These are phyloP conservation scores for Syncephalastrum racemosum DNA, from an alignment of 371 early-diverging fungal genomes.

Conservation along the genomic window DNA sequence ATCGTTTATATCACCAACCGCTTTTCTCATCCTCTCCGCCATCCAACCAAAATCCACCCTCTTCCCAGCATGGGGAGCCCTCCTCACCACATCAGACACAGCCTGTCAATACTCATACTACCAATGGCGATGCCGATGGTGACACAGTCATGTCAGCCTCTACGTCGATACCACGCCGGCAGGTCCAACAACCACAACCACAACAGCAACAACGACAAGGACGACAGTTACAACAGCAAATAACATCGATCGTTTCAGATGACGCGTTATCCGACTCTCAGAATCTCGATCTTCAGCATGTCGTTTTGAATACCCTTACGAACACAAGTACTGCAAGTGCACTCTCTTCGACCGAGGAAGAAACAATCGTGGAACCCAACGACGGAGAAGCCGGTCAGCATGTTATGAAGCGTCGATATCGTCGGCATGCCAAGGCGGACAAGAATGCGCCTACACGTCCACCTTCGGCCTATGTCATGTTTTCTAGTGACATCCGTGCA, in stretches of 20 bases:
- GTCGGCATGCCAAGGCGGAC: slow-evolving; percentile 54
- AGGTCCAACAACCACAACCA: not conserved
- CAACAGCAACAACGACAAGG: not conserved
- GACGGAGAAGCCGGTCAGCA: slow-evolving; percentile 28
- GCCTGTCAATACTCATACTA: no score
- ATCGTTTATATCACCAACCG: no score
- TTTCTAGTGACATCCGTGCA: slow-evolving; percentile 48
- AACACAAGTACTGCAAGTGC: slow-evolving; percentile 19
- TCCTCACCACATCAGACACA: no score
- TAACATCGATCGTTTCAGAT: not conserved
- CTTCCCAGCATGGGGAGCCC: no score
- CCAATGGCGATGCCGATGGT: no score
- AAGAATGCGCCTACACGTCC: slow-evolving; percentile 54
- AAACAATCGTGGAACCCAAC: slow-evolving; percentile 19
- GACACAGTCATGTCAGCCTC: no score
- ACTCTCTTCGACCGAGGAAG: slow-evolving; percentile 48
- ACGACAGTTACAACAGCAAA: not conserved
- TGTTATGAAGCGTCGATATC: slow-evolving; percentile 48
- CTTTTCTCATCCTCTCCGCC: no score
- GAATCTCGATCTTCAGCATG: not conserved
- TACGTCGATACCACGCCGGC: no score
- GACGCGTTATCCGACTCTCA: slow-evolving; percentile 3
- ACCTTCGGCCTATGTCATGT: slow-evolving; percentile 59
- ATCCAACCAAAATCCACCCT: no score
- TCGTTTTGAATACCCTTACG: no score